Base-by-base conservation (phyloP, 225 moss, liverwort and hornwort genomes). In the Polytrichum formosum region DNA sequence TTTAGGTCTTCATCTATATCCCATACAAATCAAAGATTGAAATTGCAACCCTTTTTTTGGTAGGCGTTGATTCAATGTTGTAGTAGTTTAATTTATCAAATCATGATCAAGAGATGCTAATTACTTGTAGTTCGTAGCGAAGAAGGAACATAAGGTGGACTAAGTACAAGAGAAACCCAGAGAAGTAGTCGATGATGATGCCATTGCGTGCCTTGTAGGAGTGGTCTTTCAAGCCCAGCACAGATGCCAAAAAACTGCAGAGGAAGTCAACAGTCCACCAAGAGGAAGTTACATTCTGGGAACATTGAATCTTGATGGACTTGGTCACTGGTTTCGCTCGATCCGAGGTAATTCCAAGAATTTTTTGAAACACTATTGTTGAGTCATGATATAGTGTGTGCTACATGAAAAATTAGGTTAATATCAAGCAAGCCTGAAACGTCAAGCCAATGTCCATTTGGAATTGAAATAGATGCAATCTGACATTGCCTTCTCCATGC, bases 131-230 rank as follows among this genome's bases (percentile, higher is more conserved):
- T 46, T 46, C 46, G 46, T 37, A 37, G 13, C 37, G 0, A 13
- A 10, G 37, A 46, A 46, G 13, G 46, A 46, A 46, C 13, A 46
- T 46, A 13, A 46, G 46, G 13, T 16, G 13, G 46, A 46, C 46
- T 16, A 2, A 13, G 58, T 81, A 87, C 86, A 87, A 74, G 7
- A 87, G 69, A 64, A 87, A 87, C 22, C 83, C 80, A 22, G 78
- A 87, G 69, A 87, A 81, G 71, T 83, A 87, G 78, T 87, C 83
- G 58, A 81, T 83, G 69, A 87, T 80, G 54, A 87, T 83, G 64
- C 83, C 83, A 67, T 83, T 83, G 68, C 68, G 80, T 54, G 74
- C 83, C 66, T 83, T 83, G 78, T 76, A 81, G 54, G 74, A 68
- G 67, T 80, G 60, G 20, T 81, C 80, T 62, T 74, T 76, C 78